These are phyloP conservation scores for Talaromyces nanjingensis DNA, from an alignment of 495 filamentous ascomycete genomes.

Conservation along the genomic window DNA sequence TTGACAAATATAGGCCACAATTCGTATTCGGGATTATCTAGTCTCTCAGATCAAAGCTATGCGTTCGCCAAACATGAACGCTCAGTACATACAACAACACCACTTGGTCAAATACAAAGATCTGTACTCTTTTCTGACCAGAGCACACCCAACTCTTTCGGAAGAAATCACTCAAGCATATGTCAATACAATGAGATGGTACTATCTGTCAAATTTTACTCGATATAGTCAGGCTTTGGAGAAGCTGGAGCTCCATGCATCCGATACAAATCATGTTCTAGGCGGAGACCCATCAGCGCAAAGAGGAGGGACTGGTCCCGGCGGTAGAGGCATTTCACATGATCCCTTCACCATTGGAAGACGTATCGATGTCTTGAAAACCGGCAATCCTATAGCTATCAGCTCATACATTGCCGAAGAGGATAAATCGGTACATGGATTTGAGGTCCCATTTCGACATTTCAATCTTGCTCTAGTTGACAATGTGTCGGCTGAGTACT, in stretches of 20 bases:
- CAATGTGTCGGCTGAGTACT: constrained; percentile 92
- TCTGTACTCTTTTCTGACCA: constrained; percentile 73
- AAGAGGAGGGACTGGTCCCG: constrained; percentile 41
- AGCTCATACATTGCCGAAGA: constrained; percentile 83
- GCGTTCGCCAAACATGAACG: constrained; percentile 89
- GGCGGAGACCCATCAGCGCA: constrained; percentile 67
- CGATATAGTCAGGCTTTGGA: constrained; percentile 78
- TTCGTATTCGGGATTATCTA: constrained; percentile 88
- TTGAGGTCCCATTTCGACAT: constrained; percentile 83
- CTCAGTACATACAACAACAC: constrained; percentile 90
- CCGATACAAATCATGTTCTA: constrained; percentile 80
- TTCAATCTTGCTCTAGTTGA: constrained; percentile 93
- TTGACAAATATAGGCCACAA: constrained; percentile 57
- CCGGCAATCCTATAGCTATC: constrained; percentile 61
- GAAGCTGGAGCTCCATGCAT: constrained; percentile 71
- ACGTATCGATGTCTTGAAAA: constrained; percentile 70
- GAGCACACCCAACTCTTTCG: constrained; percentile 68
- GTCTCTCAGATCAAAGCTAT: constrained; percentile 90
- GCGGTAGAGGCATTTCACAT: constrained; percentile 49
- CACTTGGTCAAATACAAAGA: constrained; percentile 82
- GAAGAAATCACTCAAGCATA: constrained; percentile 90
- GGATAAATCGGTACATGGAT: constrained; percentile 73
- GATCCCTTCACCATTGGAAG: constrained; percentile 86
- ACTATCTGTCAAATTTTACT: constrained; percentile 85
- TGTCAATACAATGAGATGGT: constrained; percentile 98